Base-by-base conservation (phyloP, 148 eudicot genomes). In the Camellia lanceoleosa region DNA sequence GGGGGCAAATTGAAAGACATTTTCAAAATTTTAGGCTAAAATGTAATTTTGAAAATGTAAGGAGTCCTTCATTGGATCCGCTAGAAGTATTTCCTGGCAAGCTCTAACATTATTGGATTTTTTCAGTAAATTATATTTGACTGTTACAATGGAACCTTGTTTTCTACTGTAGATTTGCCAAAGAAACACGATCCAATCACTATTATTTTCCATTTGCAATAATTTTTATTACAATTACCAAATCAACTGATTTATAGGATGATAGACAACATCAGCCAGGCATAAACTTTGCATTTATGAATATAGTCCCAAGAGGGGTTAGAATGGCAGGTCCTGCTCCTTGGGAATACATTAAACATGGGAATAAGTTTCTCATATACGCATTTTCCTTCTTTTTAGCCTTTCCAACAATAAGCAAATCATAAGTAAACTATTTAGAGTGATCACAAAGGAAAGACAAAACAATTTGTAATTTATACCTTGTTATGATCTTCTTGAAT, bases 401-500 rank as follows among this genome's bases (percentile, higher is more conserved):
- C 13, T 15, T 47, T 16, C 14, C 23, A 69, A 16, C 38, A 30
- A 66, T n/a, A 16, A 61, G 71, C 11, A 8, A 44, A 3, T 14
- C 42, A 54, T n/a, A 60, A 38, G 13, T 19, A 74, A 46, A 54
- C 38, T 30, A 30, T 30, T 11, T 16, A 49, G 41, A 74, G n/a
- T 56, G 47, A 14, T 42, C 38, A 78, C 47, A 41, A 72, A 30
- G 77, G 42, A 18, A 67, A 78, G 51, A 75, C 23, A 62, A 49
- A 41, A 78, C 80, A 15, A 73, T 7, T 51, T 38, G 12, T 16
- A 59, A 76, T 77, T 23, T 9, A 3, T 70, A 91, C 91, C 91
- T 79, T 71, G 12, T 73, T 72, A 13, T 65, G 66, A 79, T 76
- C 81, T 46, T 83, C 84, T 64, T 86, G 79, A 69, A 88, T 61